These are phyloP conservation scores for Kodamaea nitidulidarum DNA, from an alignment of 805 yeast species.

Conservation along the genomic window DNA sequence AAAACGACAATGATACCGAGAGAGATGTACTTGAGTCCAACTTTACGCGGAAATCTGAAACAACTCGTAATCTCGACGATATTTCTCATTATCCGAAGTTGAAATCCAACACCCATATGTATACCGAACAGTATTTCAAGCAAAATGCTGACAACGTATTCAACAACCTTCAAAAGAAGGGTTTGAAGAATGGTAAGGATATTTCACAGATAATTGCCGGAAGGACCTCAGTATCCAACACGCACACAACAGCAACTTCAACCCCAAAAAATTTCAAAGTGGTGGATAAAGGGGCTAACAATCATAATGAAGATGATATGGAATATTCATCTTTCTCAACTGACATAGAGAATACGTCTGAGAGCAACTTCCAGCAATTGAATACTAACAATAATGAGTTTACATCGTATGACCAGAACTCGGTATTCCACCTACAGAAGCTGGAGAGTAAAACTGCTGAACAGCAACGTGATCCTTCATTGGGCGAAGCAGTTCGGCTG, in stretches of 20 bases:
- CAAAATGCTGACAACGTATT: conserved; percentile 38
- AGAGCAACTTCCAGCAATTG: conserved; percentile 12
- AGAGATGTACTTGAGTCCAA: too few species aligned
- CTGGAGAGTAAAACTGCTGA: conserved; percentile 1
- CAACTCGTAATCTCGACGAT: not conserved
- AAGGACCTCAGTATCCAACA: conserved; percentile 12
- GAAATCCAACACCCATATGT: conserved; percentile 29
- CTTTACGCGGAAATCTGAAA: too few species aligned
- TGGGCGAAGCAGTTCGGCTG: not conserved
- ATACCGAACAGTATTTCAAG: conserved; percentile 34
- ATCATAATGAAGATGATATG: conserved; percentile 12
- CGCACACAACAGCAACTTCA: conserved; percentile 33
- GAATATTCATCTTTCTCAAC: conserved; percentile 33
- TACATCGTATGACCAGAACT: conserved; percentile 15
- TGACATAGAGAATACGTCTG: conserved; percentile 21
- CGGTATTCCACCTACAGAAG: not conserved
- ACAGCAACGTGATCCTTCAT: not conserved
- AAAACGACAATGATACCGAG: not conserved
- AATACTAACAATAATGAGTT: conserved; percentile 12
- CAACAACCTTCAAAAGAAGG: conserved; percentile 35
- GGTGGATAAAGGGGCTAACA: conserved; percentile 3
- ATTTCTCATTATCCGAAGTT: conserved; percentile 16
- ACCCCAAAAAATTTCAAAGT: conserved; percentile 32
- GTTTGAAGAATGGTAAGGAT: conserved; percentile 16
- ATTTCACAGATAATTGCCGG: not conserved